Base-by-base conservation (phyloP, 495 filamentous ascomycete genomes). In the Talaromyces ruber region DNA sequence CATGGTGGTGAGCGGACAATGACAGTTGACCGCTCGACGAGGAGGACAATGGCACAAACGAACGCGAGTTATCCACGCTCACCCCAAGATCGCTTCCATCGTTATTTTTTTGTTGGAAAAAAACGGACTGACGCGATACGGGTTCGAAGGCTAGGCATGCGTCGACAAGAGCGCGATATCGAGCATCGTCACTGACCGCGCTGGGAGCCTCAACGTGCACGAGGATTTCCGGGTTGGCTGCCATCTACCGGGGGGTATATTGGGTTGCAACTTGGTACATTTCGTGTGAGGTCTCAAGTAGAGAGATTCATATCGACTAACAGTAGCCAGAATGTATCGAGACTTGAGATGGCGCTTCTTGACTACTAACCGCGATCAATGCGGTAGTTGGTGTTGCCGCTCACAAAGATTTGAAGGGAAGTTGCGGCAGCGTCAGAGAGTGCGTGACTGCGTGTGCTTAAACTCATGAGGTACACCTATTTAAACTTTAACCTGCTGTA, bases 121-220 rank as follows among this genome's bases (percentile, higher is more conserved):
- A 16, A 52, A 74, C 58, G 12, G 60, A 25, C 52, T 66, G 72
- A 55, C 68, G 68, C 22, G 73, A 71, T 3, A 64, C 53, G 18
- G 78, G 68, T 58, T 84, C 73, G 60, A 88, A 90, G 54, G 78
- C 70, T 5, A 88, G 62, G 62, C 88, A 88, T 12, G 83, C 85
- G 14, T 73, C 69, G 21, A 86, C 84, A 45, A 89, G 77, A 18
- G 78, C 79, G 26, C 86, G 75, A 70, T 92, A 90, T 62, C 72
- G 70, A 3, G 76, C 76, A 71, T 92, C 89, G 63, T 91, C 86
- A 47, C 66, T 67, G 28, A 70, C 78, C 56, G 71, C 76, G 69
- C 85, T 84, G 56, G 88, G 84, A 30, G 87, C 88, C 32, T 83
- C 76, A 66, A 86, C 79, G 71, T 91, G 88, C 22, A 90, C 82